Conservation (phyloP, 2,329 filamentous ascomycete species). For the Sporothrix inflata region DNA sequence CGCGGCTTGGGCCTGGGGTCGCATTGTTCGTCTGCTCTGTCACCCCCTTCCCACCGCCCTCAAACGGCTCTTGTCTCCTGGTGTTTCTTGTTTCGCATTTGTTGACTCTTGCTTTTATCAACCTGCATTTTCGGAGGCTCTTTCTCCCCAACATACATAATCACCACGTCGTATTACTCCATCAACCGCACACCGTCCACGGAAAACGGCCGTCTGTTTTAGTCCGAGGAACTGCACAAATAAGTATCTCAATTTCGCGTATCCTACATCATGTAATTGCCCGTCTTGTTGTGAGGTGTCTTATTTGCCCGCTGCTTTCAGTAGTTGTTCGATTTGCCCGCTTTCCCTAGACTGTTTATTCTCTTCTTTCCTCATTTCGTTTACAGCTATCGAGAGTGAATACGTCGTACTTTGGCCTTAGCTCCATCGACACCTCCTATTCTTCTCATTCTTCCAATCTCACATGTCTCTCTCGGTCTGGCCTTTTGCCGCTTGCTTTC, state of each 20-base stretch:
- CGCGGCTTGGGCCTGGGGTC: constrained; percentile 12
- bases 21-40: background rate
- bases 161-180: background rate
- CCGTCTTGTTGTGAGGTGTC: too few relatives aligned
- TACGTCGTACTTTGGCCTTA: background rate
- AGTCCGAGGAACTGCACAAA: too few relatives aligned
- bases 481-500: background rate
- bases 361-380: background rate
- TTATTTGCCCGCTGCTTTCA: background rate
- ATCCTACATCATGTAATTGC: too few relatives aligned
- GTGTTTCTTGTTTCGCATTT: constrained; percentile 11
- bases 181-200: background rate
- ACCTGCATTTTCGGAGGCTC: background rate
- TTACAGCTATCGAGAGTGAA: background rate
- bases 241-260: background rate
- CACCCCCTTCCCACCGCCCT: background rate
- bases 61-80: constrained; percentile 7
- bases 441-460: background rate
- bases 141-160: background rate
- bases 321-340: background rate
- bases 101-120: background rate
- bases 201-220: background rate
- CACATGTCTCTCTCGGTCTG: constrained; percentile 18
- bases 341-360: background rate
- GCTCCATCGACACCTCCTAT: background rate